Conservation (phyloP, 805 yeast genomes). For the Pichia californica region DNA sequence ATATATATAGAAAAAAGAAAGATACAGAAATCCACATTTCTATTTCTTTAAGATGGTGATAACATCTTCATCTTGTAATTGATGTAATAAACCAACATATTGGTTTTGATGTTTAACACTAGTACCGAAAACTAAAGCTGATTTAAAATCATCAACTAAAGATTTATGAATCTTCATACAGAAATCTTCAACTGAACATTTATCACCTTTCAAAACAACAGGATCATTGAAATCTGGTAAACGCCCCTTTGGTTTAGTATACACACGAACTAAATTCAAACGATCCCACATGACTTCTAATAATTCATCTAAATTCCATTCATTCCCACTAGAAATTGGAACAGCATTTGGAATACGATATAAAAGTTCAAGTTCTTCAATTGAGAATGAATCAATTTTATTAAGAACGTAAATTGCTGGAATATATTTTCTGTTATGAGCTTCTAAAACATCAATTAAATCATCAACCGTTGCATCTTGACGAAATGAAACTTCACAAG, state of each 20-base stretch:
- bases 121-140: slow-evolving; percentile 87
- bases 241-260: slow-evolving; percentile 94
- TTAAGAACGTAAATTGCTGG: slow-evolving; percentile 94
- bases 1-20: neutral
- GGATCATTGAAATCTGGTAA: slow-evolving; percentile 95
- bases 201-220: slow-evolving; percentile 77
- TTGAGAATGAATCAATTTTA: slow-evolving; percentile 91
- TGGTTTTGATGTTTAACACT: slow-evolving; percentile 98
- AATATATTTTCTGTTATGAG: slow-evolving; percentile 82
- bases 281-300: slow-evolving; percentile 94
- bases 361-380: slow-evolving; percentile 85
- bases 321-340: slow-evolving; percentile 91
- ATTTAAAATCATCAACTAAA: slow-evolving; percentile 86
- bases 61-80: slow-evolving; percentile 91
- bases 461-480: slow-evolving; percentile 98
- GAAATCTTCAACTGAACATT: slow-evolving; percentile 87
- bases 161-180: slow-evolving; percentile 96
- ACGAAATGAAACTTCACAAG: slow-evolving; percentile 93
- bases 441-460: slow-evolving; percentile 88
- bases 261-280: slow-evolving; percentile 85
- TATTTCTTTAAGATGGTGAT: slow-evolving; percentile 83
- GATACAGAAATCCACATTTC: slow-evolving; percentile 19
- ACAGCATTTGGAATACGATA: slow-evolving; percentile 95
- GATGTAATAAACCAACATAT: slow-evolving; percentile 82
- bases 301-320: slow-evolving; percentile 95